Evolutionary conservation across 1,139 yeast genomes (phyloP), one percentile per base, ranked within the genome.

Genomic region (Petasospora rhodanensis): DNA sequence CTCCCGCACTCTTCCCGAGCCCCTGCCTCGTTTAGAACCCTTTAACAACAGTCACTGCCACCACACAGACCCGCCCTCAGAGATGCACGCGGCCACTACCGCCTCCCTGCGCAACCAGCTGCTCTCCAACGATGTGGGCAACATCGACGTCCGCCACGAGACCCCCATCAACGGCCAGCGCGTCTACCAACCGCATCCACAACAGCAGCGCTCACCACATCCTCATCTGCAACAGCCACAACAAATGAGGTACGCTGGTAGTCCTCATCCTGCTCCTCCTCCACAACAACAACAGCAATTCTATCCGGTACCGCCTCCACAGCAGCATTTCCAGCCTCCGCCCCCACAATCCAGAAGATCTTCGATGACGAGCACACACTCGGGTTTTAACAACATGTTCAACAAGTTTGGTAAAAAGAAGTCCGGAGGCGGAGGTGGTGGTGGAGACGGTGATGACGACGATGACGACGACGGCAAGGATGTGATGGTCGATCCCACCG

Each of bases 401-500:
- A 26, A n/a, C n/a, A n/a, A 24, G 16, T 56, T 76, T 31, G 73
- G 53, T 65, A 40, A 70, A 35, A 43, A 34, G 30, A 50, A 45
- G 38, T 37, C 35, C 38, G 8, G 25, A 11, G 14, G 12, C 13
- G 40, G 37, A 17, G 40, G 29, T 21, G 38, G 29, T 13, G 44
- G 40, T 26, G 61, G 57, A 24, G 58, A 51, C 13, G 60, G 46
- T 14, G 58, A 46, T 17, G 55, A 45, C 22, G 57, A 48, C 17
- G 62, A 55, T 18, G 64, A 52, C 12, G 63, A 55, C 37, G 81
- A 75, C 37, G 83, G 70, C 9, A 82, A 75, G 15, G 62, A 58
- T 4, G 75, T 76, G 7, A 65, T 69, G 9, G 68, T 70, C 32
- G 68, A 70, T 26, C 65, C 62, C 17, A 66, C 66, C 10, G 56